These are phyloP conservation scores for Sicyos baderoa DNA, from an alignment of 306 rosid genomes.

Conservation along the genomic window DNA sequence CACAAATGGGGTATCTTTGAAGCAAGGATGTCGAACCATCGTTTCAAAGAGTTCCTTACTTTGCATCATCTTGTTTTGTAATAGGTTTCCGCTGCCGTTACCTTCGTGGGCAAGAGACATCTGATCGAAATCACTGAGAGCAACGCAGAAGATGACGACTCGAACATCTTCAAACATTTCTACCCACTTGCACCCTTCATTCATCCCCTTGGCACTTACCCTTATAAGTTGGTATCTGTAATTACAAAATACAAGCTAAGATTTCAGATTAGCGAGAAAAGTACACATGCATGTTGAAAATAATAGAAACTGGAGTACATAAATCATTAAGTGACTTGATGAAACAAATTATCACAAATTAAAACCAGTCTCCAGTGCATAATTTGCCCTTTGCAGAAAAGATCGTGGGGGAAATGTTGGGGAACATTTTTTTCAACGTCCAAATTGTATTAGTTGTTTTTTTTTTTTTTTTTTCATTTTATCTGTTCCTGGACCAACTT, in stretches of 20 bases:
- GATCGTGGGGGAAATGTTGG: background rate
- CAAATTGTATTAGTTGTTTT: no score
- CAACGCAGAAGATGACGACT: slow-evolving; percentile 65
- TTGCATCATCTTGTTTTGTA: slow-evolving; percentile 90
- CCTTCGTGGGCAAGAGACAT: slow-evolving; percentile 48
- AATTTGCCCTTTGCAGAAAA: background rate
- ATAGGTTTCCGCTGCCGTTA: slow-evolving; percentile 60
- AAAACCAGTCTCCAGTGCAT: background rate
- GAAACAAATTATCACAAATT: background rate
- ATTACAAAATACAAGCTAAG: background rate
- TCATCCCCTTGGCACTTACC: slow-evolving; percentile 92
- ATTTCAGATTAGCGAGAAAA: background rate
- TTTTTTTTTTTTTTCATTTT: no score
- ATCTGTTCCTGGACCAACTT: no score
- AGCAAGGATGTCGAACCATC: slow-evolving; percentile 82
- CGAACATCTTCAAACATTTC: slow-evolving; percentile 98
- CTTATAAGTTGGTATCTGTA: slow-evolving; percentile 89
- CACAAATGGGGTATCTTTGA: slow-evolving; percentile 73
- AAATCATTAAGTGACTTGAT: background rate
- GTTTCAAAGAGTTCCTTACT: slow-evolving; percentile 89
- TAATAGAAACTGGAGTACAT: background rate
- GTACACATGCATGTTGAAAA: background rate
- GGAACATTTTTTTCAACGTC: background rate
- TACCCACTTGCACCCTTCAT: slow-evolving; percentile 92
- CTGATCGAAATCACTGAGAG: slow-evolving; percentile 82